Conservation (phyloP, 306 rosid species). For the Rosa multiflora region DNA sequence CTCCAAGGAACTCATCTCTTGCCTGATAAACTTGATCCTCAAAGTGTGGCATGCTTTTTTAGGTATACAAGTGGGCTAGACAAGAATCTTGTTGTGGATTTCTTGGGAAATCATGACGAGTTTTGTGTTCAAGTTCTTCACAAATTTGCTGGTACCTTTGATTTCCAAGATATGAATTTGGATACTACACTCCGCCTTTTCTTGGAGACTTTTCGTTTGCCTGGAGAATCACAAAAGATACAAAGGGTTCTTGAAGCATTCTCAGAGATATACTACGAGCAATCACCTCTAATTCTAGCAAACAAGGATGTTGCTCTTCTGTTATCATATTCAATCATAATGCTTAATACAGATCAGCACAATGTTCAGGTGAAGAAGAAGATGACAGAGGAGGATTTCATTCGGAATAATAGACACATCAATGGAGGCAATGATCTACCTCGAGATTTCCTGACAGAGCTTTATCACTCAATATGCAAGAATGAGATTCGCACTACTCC, state of each 20-base stretch:
- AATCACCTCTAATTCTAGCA: slow-evolving; percentile 81
- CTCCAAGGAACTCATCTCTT: slow-evolving; percentile 98
- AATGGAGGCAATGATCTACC: slow-evolving; percentile 95
- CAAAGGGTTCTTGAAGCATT: slow-evolving; percentile 99
- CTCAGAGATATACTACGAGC: slow-evolving; percentile 97
- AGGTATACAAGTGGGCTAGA: slow-evolving; percentile 97
- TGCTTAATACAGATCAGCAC: slow-evolving; percentile 98
- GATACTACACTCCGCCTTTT: slow-evolving; percentile 94
- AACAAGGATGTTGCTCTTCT: slow-evolving; percentile 98
- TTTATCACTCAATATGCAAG: slow-evolving; percentile 89
- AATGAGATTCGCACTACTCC: slow-evolving; percentile 96
- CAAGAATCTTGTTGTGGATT: slow-evolving; percentile 98
- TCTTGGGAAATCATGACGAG: slow-evolving; percentile 93
- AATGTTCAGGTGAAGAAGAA: slow-evolving; percentile 95
- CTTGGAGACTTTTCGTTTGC: slow-evolving; percentile 91
- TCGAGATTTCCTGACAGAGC: slow-evolving; percentile 78
- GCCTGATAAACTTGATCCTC: slow-evolving; percentile 98
- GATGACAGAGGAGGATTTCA: slow-evolving; percentile 98
- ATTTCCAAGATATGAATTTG: slow-evolving; percentile 95
- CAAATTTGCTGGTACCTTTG: slow-evolving; percentile 98
- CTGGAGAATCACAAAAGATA: slow-evolving; percentile 98
- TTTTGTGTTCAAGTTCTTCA: slow-evolving; percentile 98
- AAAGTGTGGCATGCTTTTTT: slow-evolving; percentile 98
- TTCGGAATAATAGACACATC: slow-evolving; percentile 84
- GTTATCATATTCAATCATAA: slow-evolving; percentile 80